Evolutionary conservation across 345 rosid genomes (phyloP).

Genomic region (Eucalyptus curtisii): DNA sequence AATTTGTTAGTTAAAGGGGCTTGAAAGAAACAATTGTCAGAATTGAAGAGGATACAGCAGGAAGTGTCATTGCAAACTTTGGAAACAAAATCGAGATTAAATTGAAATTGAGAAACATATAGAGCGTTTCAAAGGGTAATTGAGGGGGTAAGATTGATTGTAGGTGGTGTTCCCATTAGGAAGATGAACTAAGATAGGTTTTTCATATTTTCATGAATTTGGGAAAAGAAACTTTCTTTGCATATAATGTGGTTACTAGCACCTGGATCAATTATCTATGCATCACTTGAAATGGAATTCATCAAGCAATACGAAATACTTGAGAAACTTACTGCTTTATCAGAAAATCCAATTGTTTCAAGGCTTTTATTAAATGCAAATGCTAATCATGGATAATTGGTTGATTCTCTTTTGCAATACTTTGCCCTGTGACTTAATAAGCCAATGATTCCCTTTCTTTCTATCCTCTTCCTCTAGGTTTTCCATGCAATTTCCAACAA

Average conservation of each 20-base stretch:
- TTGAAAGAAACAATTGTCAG: accelerated
- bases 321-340: too few relatives aligned
- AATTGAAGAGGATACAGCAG: too few relatives aligned
- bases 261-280: neutral
- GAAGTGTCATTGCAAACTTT: too few relatives aligned
- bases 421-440: neutral
- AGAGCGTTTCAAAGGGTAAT: neutral
- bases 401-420: neutral
- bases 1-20: too few relatives aligned
- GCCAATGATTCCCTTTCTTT: too few relatives aligned
- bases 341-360: neutral
- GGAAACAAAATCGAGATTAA: accelerated
- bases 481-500: neutral
- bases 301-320: neutral
- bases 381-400: neutral
- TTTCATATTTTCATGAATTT: neutral
- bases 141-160: neutral
- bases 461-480: accelerated
- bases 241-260: neutral
- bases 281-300: neutral
- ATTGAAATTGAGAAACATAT: neutral
- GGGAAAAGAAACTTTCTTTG: neutral
- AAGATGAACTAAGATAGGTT: neutral
- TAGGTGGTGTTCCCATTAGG: neutral
- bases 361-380: neutral